Evolutionary conservation across 2,329 filamentous ascomycete genomes (phyloP), one percentile per base, ranked within the genome.

Genomic region (Fusarium buharicum): DNA sequence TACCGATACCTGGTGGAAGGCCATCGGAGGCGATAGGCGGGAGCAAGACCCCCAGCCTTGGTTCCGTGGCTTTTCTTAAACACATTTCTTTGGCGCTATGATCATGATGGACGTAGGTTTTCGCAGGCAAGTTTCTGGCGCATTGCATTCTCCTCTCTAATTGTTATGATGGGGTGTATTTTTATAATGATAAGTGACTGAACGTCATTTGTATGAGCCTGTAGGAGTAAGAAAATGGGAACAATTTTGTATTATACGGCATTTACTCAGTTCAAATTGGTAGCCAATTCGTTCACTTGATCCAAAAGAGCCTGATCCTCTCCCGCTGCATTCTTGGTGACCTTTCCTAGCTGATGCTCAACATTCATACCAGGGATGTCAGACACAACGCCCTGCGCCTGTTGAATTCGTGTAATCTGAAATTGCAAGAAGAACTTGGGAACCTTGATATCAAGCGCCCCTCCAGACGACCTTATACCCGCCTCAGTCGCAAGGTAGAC

Each of bases 1-100:
- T 46, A 93, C 91, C 10, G 94, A 98, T 76, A 85, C 96, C 9
- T 99, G 95, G 95, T 97, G 92, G 88, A 88, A 86, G 67, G 93
- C 93, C 0, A 91, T 87, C 50, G 93, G 93, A 1, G 91, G 87
- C 12, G 85, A 84, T 52, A 86, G 84, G 14, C 80, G 83, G 24
- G 82, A 86, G 74, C 75, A 76, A 57, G 69, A 77, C 18, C 74
- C 75, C 13, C 66, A 73, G 53, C 70, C 74, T 10, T 73, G 76
- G 45, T 71, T 76, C 69, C 72, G 73, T 16, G 50, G 58, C 34
- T 41, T 66, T 52, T 64, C 59, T 14, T 62, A 36, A 57, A 50
- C 38, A 48, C 36, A 56, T 40, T 53, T 66, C 51, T 54, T 51
- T 39, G 59, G 52, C 39, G 51, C 52, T 61, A 50, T 24, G 48